Evolutionary conservation across 495 filamentous ascomycete genomes (phyloP), one percentile per base, ranked within the genome.

Genomic region (Bacidia gigantensis): DNA sequence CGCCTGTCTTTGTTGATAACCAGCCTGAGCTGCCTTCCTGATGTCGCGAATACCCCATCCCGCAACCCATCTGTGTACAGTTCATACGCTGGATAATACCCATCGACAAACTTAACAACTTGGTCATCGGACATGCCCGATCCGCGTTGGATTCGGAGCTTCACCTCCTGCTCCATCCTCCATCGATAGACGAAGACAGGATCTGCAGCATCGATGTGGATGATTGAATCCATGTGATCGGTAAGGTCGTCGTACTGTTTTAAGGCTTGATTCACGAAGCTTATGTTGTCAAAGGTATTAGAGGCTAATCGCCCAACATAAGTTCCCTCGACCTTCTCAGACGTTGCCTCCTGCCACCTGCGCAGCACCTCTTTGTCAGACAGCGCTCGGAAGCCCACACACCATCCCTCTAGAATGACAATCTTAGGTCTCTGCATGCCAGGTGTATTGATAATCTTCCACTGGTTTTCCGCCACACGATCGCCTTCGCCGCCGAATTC

Each of bases 361-460:
- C 55, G 58, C 51, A 73, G 69, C 26, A 90, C 54, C n/a, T 69
- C 69, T 1, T 64, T 49, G 11, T 78, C 70, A 50, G 68, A 60
- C 48, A 89, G 72, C 2, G 81, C 58, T 14, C 83, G 77, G 67
- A 97, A 96, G 1, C 89, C 90, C 26, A 95, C 82, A 66, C 85
- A 74, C 90, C 90, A 97, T 14, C 90, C 90, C 62, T 97, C 90
- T 51, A 97, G 81, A 42, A 97, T 77, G 1, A 96, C 72, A 17
- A 72, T 61, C 52, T 80, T 70, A 23, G 86, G 66, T 35, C 65
- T 69, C 12, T 67, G 53, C 48, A 71, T 66, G 1, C 66, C 72
- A 10, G 74, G 73, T 14, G 53, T 60, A 66, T 88, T 87, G 22
- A 86, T 76, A 0, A 62, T 62, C 44, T 72, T 60, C 86, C 87